These are phyloP conservation scores for Hypholoma fasciculare DNA, from an alignment of 768 basidiomycete genomes.

Conservation along the genomic window DNA sequence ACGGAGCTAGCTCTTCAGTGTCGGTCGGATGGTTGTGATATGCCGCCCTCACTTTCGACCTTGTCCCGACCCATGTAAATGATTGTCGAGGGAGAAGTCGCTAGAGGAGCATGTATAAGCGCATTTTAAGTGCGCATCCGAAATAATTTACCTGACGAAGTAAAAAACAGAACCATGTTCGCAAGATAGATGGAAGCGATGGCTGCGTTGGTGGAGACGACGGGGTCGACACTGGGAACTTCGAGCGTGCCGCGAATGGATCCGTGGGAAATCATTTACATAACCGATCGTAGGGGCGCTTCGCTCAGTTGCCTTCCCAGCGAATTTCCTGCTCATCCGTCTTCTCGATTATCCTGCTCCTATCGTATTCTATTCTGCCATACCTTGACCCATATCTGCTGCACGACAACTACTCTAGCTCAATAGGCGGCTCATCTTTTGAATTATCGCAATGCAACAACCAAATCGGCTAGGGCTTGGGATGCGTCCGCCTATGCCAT, in stretches of 20 bases:
- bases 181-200: not conserved
- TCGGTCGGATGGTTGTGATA: slow-evolving; percentile 11
- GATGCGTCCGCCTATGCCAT: slow-evolving; percentile 84
- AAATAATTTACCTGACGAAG: slow-evolving; percentile 35
- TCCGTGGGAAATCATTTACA: slow-evolving; percentile 12
- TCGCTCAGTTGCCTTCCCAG: too few relatives aligned
- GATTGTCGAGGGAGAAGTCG: slow-evolving; percentile 58
- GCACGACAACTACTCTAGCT: not conserved
- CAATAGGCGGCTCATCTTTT: not conserved
- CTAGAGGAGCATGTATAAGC: slow-evolving; percentile 33
- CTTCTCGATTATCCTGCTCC: too few relatives aligned
- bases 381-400: not conserved
- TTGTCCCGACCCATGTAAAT: slow-evolving; percentile 98
- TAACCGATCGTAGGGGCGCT: slow-evolving; percentile 1
- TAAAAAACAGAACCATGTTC: slow-evolving; percentile 52
- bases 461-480: slow-evolving; percentile 85
- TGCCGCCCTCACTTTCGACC: slow-evolving; percentile 72
- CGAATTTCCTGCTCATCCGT: too few relatives aligned
- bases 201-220: not conserved
- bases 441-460: slow-evolving; percentile 46
- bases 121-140: not conserved
- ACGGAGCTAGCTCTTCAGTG: slow-evolving; percentile 17
- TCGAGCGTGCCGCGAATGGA: not conserved
- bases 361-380: too few relatives aligned
- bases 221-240: too few relatives aligned